Evolutionary conservation across 2,329 filamentous ascomycete species (phyloP).

Genomic region (Aspergillus eucalypticola): DNA sequence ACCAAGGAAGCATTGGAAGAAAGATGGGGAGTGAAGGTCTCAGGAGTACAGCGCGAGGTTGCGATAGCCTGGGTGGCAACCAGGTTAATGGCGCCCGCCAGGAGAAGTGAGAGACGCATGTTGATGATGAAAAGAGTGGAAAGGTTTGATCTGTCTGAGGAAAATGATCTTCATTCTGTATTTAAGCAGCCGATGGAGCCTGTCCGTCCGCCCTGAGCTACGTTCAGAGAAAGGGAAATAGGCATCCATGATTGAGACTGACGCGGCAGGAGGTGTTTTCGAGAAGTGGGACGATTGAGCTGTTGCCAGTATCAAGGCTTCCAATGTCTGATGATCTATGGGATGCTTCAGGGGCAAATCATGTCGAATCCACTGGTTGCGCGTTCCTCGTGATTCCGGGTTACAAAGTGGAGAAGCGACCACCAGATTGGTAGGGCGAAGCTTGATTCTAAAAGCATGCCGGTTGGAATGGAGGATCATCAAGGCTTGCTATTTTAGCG

Average conservation of each 20-base stretch:
- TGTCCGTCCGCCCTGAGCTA: background rate
- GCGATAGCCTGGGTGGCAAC: background rate
- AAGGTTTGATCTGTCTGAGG: background rate
- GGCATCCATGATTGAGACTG: background rate
- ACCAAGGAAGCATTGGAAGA: background rate
- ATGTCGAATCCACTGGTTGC: background rate
- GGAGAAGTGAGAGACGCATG: background rate
- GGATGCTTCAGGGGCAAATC: background rate
- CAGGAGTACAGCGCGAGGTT: background rate
- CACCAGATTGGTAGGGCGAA: background rate
- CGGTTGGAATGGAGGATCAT: background rate
- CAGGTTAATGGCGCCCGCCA: background rate
- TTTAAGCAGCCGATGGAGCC: background rate
- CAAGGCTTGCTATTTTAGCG: background rate
- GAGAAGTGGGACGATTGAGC: background rate
- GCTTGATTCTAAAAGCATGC: background rate
- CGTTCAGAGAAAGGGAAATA: background rate
- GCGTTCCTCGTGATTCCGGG: background rate
- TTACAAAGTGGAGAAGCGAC: background rate
- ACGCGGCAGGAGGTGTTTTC: background rate
- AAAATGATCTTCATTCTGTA: background rate
- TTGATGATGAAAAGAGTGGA: background rate
- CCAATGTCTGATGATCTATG: background rate
- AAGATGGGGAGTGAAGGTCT: background rate
- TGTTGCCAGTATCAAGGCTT: background rate